phyloP scores from a whole-genome alignment of 2,329 filamentous ascomycete species.

The Dactylellina haptotyla region DNA sequence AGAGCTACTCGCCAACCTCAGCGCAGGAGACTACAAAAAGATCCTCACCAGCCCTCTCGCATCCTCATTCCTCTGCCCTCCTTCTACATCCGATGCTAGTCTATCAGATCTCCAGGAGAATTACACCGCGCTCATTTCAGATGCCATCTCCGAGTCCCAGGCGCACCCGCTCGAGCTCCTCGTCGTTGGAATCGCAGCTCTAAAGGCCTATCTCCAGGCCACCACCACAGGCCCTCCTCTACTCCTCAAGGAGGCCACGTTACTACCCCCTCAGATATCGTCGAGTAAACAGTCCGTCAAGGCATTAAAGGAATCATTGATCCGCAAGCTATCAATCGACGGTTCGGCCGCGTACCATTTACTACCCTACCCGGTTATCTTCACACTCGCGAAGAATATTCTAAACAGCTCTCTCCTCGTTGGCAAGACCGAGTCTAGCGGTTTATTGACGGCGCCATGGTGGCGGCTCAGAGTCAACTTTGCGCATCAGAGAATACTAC shows the following conservation, averaged over 20 bases:
- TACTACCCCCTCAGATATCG: constrained; percentile 63
- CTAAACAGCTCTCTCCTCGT: constrained; percentile 66
- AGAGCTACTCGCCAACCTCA: constrained; percentile 9
- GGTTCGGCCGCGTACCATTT: constrained; percentile 87
- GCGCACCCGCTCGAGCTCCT: constrained; percentile 23
- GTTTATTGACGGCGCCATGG: constrained; percentile 66
- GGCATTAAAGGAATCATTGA: constrained; percentile 67
- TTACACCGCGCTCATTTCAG: constrained; percentile 20
- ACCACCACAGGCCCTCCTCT: constrained; percentile 89
- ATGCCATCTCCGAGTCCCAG: neutral
- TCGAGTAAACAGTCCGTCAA: constrained; percentile 63
- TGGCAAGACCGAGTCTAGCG: constrained; percentile 51
- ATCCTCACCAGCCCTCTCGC: constrained; percentile 41
- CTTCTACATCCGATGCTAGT: neutral
- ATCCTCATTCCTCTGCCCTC: constrained; percentile 5
- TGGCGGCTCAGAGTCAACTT: constrained; percentile 77
- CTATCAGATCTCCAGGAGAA: neutral
- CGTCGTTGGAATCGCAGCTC: constrained; percentile 72
- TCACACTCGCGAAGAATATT: constrained; percentile 76
- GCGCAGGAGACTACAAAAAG: constrained; percentile 26
- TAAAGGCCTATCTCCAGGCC: constrained; percentile 83
- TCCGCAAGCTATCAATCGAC: constrained; percentile 79
- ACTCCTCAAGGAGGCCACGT: constrained; percentile 66
- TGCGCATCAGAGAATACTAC: constrained; percentile 75
- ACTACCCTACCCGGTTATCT: constrained; percentile 83